Conservation (phyloP, 2,329 filamentous ascomycete genomes). For the Aspergillus cejpii region DNA sequence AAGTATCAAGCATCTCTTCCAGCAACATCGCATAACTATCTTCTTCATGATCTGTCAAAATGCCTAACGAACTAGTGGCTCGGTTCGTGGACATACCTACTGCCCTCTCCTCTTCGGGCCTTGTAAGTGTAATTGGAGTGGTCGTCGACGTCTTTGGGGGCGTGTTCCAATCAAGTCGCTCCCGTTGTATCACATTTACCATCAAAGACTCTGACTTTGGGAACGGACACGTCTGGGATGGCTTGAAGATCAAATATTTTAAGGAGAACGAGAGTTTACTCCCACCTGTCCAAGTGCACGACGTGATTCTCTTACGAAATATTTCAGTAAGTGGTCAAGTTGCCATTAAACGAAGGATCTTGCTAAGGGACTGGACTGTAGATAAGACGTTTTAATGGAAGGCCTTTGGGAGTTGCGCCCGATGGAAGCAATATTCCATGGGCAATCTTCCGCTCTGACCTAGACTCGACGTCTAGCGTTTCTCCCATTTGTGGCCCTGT, state of each 20-base stretch:
- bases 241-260: conserved; percentile 57
- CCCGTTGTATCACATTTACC: conserved; percentile 57
- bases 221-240: conserved; percentile 37
- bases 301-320: conserved; percentile 59
- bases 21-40: neutral
- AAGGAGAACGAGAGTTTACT: conserved; percentile 39
- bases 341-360: conserved; percentile 18
- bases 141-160: conserved; percentile 56
- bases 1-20: neutral
- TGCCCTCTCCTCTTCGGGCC: conserved; percentile 35
- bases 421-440: conserved; percentile 26
- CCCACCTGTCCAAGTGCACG: conserved; percentile 47
- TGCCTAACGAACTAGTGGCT: conserved; percentile 7
- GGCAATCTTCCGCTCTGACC: conserved; percentile 31
- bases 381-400: conserved; percentile 19
- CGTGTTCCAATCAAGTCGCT: conserved; percentile 46
- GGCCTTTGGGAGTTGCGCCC: conserved; percentile 22
- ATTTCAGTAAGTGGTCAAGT: conserved; percentile 45
- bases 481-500: conserved; percentile 26
- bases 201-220: conserved; percentile 52
- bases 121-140: conserved; percentile 61
- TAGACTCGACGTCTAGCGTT: conserved; percentile 15
- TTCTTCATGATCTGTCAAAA: neutral
- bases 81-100: conserved; percentile 44
- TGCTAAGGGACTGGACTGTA: conserved; percentile 7